Base-by-base conservation (phyloP, 768 basidiomycete genomes). In the Tephrocybe sp. region DNA sequence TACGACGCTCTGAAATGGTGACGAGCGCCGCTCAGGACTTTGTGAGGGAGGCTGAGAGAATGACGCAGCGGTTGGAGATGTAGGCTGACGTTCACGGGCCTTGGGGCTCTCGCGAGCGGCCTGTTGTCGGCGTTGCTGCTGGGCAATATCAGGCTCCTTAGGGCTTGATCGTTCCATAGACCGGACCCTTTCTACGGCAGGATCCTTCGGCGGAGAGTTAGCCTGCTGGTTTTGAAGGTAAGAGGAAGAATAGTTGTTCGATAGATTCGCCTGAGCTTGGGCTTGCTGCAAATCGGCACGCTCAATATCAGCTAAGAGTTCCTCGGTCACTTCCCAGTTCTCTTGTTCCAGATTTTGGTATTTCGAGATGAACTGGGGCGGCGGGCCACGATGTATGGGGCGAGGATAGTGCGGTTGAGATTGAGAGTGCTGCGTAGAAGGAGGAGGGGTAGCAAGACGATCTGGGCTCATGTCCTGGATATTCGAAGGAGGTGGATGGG, bases 261-360 rank as follows among this genome's bases (percentile, higher is more conserved):
- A 58, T 34, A 62, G 62, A 26, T 46, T 68, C n/a, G 67, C 68
- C 56, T 77, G 75, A 34, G 70, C 71, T 61, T 80, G 78, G 9
- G 76, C 65, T 61, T 83, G 83, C 49, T 83, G 80, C 54, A 79
- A 67, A 65, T 87, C 83, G n/a, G 82, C 83, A 38, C 80, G 77
- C 61, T 89, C 87, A 54, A 87, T 84, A 55, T 87, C 84, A 30
- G 81, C 82, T 66, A 87, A 70, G 23, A 87, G 72, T 55, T 87
- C 83, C 32, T 81, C 79, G 0, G 85, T 85, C 74, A 88, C 78
- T 44, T 84, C 77, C 76, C 81, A 86, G 35, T 74, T 74, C 36
- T 81, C 82, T 33, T 58, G 57, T 2, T 82, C 81, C 60, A 77
- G 60, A 10, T 71, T 65, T 36, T 80, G 76, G 60, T 76, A 82